Base-by-base conservation (phyloP, 495 filamentous ascomycete species). In the Neohortaea acidophila region DNA sequence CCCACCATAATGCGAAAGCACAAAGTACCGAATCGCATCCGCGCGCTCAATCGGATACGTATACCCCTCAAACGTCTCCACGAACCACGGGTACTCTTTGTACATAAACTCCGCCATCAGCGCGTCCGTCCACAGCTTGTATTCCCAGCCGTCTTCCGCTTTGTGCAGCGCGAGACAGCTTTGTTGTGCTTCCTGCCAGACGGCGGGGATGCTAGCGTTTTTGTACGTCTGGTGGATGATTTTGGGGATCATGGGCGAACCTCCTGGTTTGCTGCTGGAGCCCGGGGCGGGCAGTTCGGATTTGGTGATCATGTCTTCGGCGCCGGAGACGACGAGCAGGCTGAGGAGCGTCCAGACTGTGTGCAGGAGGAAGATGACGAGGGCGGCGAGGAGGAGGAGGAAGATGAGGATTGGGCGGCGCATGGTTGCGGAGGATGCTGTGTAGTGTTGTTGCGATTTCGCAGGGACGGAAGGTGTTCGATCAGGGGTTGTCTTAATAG, bases 151-250 rank as follows among this genome's bases (percentile, higher is more conserved):
- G 31, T 38, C 38, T 43, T 78, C 78, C 4, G 79, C 76, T 6
- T 66, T 61, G 44, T 92, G 84, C 37, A 83, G 49, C 27, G 86
- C 70, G 39, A 82, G 61, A 56, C 84, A 91, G 42, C 68, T 77
- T 59, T 76, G 62, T 44, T 85, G 81, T 25, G 80, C 73, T 21
- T 68, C 69, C 37, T 62, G 57, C 84, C 84, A 91, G 39, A 75
- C 70, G 41, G 62, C 67, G 0, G 84, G 84, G 34, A 92, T 78
- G 8, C 67, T 70, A 36, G 79, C 69, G 53, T 85, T 84, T 44
- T 73, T 71, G 56, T 81, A 92, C 21, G 85, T 84, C 54, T 92
- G 83, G 55, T 92, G 84, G 39, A 92, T 82, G 43, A 91, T 87
- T 63, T 85, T 87, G 24, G 84, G 84, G 36, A 91, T 85, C 36